Percentiles rank a stretch among this genome's conserved stretches.
Evolutionary conservation across 108 stramenopile genomes (phyloP).

Genomic region (Thalassiosira profunda): DNA sequence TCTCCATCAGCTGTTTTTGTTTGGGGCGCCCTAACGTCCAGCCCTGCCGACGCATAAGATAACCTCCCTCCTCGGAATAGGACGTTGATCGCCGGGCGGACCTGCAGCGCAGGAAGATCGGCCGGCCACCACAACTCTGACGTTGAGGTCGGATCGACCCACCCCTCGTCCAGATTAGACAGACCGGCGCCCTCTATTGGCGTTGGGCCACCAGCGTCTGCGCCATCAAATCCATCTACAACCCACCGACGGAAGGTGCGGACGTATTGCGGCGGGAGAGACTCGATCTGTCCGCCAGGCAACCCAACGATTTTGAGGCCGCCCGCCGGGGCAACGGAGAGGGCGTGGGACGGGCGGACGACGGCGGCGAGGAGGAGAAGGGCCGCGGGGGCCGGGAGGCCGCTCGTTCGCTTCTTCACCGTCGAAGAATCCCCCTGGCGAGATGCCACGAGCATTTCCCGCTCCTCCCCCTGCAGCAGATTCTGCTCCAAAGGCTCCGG

Average conservation of each 20-base stretch:
- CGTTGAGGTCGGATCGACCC: constrained; percentile 54
- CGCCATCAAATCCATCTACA: constrained; percentile 8
- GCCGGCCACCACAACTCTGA: constrained; percentile 55
- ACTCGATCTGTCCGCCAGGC: constrained; percentile 35
- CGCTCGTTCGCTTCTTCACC: too few species aligned
- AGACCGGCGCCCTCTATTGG: constrained; percentile 29
- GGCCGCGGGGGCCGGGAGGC: too few species aligned
- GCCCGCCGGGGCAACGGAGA: too few species aligned
- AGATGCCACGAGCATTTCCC: too few species aligned
- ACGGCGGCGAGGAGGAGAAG: too few species aligned
- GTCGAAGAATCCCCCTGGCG: too few species aligned
- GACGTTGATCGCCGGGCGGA: constrained; percentile 44
- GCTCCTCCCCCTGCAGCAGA: too few species aligned
- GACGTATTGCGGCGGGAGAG: constrained; percentile 45
- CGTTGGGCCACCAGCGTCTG: not conserved
- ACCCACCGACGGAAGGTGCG: constrained; percentile 42
- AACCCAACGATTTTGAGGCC: constrained; percentile 46
- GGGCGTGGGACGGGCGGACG: too few species aligned
- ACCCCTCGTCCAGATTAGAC: constrained; percentile 26
- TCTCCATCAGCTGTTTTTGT: not conserved
- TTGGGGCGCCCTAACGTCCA: constrained; percentile 50
- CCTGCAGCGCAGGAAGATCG: constrained; percentile 40
- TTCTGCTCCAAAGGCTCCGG: too few species aligned
- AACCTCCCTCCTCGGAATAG: constrained; percentile 31
- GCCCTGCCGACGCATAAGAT: constrained; percentile 40